A percentile compares a stretch with the other conserved stretches of the same genome.
Evolutionary conservation across 306 rosid genomes (phyloP).

Genomic region (Glycine soja): DNA sequence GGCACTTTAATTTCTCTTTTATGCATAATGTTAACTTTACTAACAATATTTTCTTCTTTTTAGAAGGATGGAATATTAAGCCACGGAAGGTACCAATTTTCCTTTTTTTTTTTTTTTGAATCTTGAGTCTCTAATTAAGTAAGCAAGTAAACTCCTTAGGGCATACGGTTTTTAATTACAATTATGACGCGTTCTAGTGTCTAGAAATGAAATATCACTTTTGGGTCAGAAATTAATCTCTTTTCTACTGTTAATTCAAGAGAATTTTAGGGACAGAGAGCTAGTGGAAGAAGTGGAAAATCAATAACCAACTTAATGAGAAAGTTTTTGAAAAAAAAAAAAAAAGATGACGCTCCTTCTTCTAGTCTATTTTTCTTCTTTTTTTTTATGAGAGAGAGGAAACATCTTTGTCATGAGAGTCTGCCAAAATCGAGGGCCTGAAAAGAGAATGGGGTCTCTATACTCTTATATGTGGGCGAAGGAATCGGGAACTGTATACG

Average conservation of each 20-base stretch:
- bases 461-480: slow-evolving; percentile 46
- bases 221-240: no score
- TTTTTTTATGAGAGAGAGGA: not conserved
- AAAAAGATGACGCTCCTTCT: slow-evolving; percentile 28
- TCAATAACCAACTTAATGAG: not conserved
- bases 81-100: slow-evolving; percentile 30
- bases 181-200: not conserved
- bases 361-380: not conserved
- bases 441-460: slow-evolving; percentile 75
- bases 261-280: no score
- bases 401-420: slow-evolving; percentile 49
- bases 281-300: not conserved
- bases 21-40: slow-evolving; percentile 39
- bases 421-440: slow-evolving; percentile 68
- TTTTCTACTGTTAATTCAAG: no score
- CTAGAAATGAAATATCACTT: slow-evolving; percentile 11
- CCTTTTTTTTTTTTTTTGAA: not conserved
- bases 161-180: not conserved
- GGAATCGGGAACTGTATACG: slow-evolving; percentile 82
- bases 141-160: not conserved
- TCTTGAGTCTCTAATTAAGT: not conserved
- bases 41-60: slow-evolving; percentile 11
- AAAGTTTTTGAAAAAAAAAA: not conserved
- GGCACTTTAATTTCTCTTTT: slow-evolving; percentile 63
- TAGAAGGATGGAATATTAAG: slow-evolving; percentile 12